These are phyloP conservation scores for Bryum argenteum DNA, from an alignment of 225 moss, liverwort and hornwort genomes.

Conservation along the genomic window DNA sequence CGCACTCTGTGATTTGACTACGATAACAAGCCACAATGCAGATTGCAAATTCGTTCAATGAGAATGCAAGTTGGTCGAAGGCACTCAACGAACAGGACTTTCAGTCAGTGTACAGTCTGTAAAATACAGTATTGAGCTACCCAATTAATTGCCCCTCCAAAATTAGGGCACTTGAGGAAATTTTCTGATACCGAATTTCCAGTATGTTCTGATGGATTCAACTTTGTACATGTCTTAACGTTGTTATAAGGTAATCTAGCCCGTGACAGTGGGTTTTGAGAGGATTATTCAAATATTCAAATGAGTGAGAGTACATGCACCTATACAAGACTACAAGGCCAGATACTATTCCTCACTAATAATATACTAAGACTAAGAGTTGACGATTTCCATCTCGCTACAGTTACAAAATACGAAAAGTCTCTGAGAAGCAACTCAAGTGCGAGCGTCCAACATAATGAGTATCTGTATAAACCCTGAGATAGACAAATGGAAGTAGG, in stretches of 20 bases:
- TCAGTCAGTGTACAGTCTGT: background rate
- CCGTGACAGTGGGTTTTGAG: background rate
- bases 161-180: background rate
- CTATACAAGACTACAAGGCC: too few species aligned
- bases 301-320: too few species aligned
- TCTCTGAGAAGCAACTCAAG: background rate
- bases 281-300: background rate
- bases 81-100: conserved; percentile 12
- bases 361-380: background rate
- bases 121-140: background rate
- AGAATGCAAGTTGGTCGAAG: conserved; percentile 8
- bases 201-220: background rate
- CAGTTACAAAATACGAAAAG: background rate
- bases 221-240: background rate
- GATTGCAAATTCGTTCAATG: background rate
- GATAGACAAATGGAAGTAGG: conserved; percentile 8
- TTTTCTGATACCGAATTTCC: background rate
- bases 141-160: background rate
- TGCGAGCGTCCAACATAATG: background rate
- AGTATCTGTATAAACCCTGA: background rate
- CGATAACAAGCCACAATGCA: conserved; percentile 17
- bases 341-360: background rate
- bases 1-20: background rate
- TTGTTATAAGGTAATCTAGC: background rate
- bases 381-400: background rate